phyloP scores from a whole-genome alignment of 352 stramenopile genomes.

The Pythium scleroteichum region DNA sequence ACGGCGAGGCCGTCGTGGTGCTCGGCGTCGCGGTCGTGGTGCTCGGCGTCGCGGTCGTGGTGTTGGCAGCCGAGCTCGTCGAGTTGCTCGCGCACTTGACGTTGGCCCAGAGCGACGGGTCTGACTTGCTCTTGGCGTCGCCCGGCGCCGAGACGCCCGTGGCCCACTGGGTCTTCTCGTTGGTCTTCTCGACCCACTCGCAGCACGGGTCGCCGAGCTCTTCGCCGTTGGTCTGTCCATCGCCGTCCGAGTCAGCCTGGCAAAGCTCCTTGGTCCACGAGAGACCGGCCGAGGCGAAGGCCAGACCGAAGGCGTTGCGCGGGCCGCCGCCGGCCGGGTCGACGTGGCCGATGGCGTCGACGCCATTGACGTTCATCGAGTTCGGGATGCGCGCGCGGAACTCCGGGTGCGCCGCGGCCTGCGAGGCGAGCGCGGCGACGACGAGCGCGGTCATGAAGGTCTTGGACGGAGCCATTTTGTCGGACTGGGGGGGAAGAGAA shows the following conservation, averaged over 20 bases:
- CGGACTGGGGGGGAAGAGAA: neutral
- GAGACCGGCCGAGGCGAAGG: slow-evolving; percentile 24
- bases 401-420: neutral
- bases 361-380: slow-evolving; percentile 13
- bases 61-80: neutral
- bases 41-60: neutral
- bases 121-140: slow-evolving; percentile 27
- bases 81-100: slow-evolving; percentile 12
- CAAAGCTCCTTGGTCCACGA: slow-evolving; percentile 41
- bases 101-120: slow-evolving; percentile 18
- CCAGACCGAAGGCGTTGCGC: slow-evolving; percentile 39
- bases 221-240: slow-evolving; percentile 59
- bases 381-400: slow-evolving; percentile 24
- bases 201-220: slow-evolving; percentile 66
- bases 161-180: slow-evolving; percentile 28
- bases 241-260: slow-evolving; percentile 48
- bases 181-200: slow-evolving; percentile 19
- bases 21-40: neutral
- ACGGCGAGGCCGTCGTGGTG: neutral
- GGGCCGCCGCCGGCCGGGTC: slow-evolving; percentile 21
- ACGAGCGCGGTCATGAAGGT: slow-evolving; percentile 1
- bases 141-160: slow-evolving; percentile 30
- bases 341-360: slow-evolving; percentile 35
- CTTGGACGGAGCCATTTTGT: neutral
- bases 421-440: neutral